Conservation (phyloP, 257 asterid species). For the Gentiana dahurica region DNA sequence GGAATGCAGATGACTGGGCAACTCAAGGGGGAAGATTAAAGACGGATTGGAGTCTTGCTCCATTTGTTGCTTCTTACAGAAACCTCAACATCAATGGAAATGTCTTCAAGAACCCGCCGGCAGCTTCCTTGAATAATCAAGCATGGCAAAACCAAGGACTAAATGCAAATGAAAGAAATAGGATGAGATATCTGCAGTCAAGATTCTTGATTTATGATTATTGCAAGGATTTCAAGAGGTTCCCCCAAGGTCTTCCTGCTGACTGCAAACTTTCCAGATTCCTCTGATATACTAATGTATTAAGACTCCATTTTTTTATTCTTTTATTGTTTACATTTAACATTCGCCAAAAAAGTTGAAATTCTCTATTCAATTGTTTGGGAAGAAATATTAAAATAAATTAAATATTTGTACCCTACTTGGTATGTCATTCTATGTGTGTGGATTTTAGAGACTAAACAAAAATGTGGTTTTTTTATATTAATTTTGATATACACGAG, state of each 20-base stretch:
- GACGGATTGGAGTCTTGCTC: conserved; percentile 54
- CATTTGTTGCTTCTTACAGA: conserved; percentile 32
- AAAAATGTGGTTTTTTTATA: too few species aligned
- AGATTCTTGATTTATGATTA: conserved; percentile 12
- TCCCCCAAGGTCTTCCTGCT: conserved; percentile 11
- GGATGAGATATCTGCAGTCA: conserved; percentile 9
- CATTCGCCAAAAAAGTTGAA: too few species aligned
- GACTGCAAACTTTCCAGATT: conserved; percentile 11
- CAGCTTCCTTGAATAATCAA: background rate
- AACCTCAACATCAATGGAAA: conserved; percentile 23
- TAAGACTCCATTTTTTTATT: too few species aligned
- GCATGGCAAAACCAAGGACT: conserved; percentile 42
- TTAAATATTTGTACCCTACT: too few species aligned
- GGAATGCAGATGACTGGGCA: conserved; percentile 69
- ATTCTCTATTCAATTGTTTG: too few species aligned
- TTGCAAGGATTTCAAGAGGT: conserved; percentile 7
- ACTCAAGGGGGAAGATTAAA: conserved; percentile 62
- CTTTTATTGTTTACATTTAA: too few species aligned
- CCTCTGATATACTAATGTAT: background rate
- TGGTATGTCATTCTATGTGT: too few species aligned
- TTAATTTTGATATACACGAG: too few species aligned
- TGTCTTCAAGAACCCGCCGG: background rate
- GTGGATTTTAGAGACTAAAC: too few species aligned
- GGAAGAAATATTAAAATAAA: too few species aligned
- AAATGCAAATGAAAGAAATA: conserved; percentile 28